Evolutionary conservation across 306 rosid genomes (phyloP).

Genomic region (Crataegus laevigata): DNA sequence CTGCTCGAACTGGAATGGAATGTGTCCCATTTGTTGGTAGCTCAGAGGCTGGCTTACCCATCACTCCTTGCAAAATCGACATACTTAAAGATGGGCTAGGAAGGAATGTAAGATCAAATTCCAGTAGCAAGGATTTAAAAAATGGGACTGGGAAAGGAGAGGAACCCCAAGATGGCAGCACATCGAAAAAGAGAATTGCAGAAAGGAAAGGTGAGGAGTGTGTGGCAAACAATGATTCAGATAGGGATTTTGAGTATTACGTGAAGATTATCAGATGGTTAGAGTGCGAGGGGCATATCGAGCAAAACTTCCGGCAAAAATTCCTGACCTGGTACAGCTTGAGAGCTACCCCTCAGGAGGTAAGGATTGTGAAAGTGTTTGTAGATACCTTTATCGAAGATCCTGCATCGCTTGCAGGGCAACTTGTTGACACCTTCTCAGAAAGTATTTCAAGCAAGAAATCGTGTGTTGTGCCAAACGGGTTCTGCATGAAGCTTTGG

Average conservation of each 20-base stretch:
- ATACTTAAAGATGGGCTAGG: conserved; percentile 55
- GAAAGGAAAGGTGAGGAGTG: conserved; percentile 52
- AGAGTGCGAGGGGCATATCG: conserved; percentile 91
- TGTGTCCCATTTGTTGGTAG: conserved; percentile 43
- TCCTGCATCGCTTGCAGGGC: conserved; percentile 86
- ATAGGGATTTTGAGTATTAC: conserved; percentile 68
- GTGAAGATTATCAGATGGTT: conserved; percentile 85
- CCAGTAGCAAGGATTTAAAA: conserved; percentile 55
- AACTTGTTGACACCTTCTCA: conserved; percentile 86
- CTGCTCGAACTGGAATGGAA: conserved; percentile 50
- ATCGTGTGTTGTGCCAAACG: conserved; percentile 56
- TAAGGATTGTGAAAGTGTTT: conserved; percentile 74
- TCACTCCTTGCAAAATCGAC: conserved; percentile 77
- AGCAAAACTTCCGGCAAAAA: conserved; percentile 89
- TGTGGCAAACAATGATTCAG: conserved; percentile 34
- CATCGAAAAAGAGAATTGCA: conserved; percentile 57
- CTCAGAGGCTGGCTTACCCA: conserved; percentile 69
- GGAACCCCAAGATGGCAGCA: conserved; percentile 68
- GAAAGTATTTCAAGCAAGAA: conserved; percentile 71
- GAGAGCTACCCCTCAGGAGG: conserved; percentile 71
- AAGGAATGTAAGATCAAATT: conserved; percentile 59
- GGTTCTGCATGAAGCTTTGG: conserved; percentile 95
- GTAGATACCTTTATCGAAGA: conserved; percentile 68
- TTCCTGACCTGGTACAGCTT: conserved; percentile 95
- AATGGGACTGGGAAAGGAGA: conserved; percentile 52